Evolutionary conservation across 2,329 filamentous ascomycete genomes (phyloP).

Genomic region (Aspergillus quadricinctus): DNA sequence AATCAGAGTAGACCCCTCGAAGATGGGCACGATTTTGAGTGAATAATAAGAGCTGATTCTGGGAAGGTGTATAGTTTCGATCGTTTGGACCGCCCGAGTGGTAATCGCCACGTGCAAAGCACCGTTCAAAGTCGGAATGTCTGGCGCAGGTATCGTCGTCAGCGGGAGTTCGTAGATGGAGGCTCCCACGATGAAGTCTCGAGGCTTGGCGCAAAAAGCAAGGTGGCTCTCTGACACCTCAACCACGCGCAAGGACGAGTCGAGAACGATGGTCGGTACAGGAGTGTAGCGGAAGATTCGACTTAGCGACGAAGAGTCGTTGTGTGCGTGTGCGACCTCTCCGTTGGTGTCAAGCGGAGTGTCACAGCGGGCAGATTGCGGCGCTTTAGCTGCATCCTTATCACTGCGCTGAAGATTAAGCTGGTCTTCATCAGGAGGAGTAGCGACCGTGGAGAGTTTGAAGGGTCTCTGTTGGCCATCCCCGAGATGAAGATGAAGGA

Average conservation of each 20-base stretch:
- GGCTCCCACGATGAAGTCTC: conserved; percentile 33
- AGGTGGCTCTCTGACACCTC: conserved; percentile 45
- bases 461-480: conserved; percentile 13
- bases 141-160: conserved; percentile 29
- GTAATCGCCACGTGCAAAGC: conserved; percentile 36
- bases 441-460: conserved; percentile 17
- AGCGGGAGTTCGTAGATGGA: conserved; percentile 40
- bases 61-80: conserved; percentile 26
- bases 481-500: conserved; percentile 20
- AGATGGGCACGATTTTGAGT: conserved; percentile 43
- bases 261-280: conserved; percentile 36
- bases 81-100: conserved; percentile 31
- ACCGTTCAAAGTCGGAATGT: conserved; percentile 33
- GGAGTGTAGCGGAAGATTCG: conserved; percentile 30
- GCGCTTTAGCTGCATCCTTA: not conserved
- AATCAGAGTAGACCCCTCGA: conserved; percentile 34
- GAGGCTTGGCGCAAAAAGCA: conserved; percentile 26
- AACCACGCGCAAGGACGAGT: conserved; percentile 33
- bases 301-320: conserved; percentile 8
- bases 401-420: not conserved
- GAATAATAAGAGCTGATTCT: conserved; percentile 14
- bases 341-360: not conserved
- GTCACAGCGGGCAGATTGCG: not conserved
- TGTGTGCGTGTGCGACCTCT: not conserved
- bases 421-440: conserved; percentile 21